Base-by-base conservation (phyloP, 1,284 basidiomycete genomes). In the Fomitopsis schrenkii region DNA sequence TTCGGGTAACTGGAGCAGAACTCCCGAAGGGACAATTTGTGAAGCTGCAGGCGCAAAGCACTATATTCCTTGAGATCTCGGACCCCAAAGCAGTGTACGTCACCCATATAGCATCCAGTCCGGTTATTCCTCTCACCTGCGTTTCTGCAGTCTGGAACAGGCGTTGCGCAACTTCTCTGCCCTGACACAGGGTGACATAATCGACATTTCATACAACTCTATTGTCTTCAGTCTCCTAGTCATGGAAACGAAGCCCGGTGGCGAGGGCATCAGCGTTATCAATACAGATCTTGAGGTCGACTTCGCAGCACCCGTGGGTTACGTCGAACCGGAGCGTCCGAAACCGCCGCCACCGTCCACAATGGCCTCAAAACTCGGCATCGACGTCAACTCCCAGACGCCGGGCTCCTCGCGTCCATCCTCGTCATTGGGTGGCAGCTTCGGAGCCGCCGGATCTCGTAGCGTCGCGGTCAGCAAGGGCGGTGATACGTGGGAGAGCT, bases 301-400 rank as follows among this genome's bases (percentile, higher is more conserved):
- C 71, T 92, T 92, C 67, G 91, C 90, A 17, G 73, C 90, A 1
- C 88, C 89, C 12, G 82, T 90, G 19, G 89, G 88, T 40, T 91
- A 90, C 67, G 93, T 97, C 26, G 97, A 99, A 74, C 97, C 97
- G 0, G 88, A 94, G 66, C 85, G 91, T 45, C 90, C 91, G 6
- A 92, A 92, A 59, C 84, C 91, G 2, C 85, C 87, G 1, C 89
- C 95, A 1, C 88, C 90, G 9, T 76, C 92, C 9, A 98, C 96
- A 1, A 98, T 99, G 97, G 96, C 97, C 0, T 93, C 92, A 58
- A 98, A 98, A 77, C 85, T 98, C 60, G 95, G 95, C 74, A 98
- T 99, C 64, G 95, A 99, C 71, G 77, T 95, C 28, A 87, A 88
- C 65, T 89, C 87, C 1, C 88, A 90, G 10, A 92, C 91, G 15